Conservation (phyloP, 1,284 basidiomycete genomes). For the Caloboletus firmus region DNA sequence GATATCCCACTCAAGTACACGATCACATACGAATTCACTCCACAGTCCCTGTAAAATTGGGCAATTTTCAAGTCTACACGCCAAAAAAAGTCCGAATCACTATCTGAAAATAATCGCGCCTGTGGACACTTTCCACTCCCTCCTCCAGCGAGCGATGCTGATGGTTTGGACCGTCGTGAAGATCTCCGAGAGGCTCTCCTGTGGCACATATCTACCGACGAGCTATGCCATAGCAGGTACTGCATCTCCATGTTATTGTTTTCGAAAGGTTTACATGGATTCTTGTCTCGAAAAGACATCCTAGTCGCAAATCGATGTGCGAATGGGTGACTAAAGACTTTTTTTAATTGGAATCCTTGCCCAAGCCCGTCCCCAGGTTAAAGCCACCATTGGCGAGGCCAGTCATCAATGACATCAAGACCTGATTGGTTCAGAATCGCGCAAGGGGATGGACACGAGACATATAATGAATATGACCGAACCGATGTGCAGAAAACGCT, state of each 20-base stretch:
- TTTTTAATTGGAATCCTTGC: neutral
- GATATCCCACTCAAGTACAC: too few relatives aligned
- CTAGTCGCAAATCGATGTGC: neutral
- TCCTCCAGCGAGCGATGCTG: too few relatives aligned
- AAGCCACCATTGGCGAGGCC: neutral
- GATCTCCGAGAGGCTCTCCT: too few relatives aligned
- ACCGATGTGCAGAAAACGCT: neutral
- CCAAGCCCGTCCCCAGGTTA: neutral
- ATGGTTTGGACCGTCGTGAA: too few relatives aligned
- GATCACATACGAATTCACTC: too few relatives aligned
- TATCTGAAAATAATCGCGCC: too few relatives aligned
- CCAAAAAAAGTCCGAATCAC: too few relatives aligned
- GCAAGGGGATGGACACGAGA: neutral
- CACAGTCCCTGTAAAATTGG: too few relatives aligned
- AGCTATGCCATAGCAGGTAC: neutral
- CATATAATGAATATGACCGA: neutral
- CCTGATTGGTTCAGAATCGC: neutral
- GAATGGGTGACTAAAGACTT: neutral
- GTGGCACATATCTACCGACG: neutral
- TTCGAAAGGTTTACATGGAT: neutral
- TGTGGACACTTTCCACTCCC: too few relatives aligned
- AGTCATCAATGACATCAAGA: neutral
- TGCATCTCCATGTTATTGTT: neutral
- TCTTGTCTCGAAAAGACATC: neutral
- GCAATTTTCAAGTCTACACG: too few relatives aligned